Evolutionary conservation across 2,329 filamentous ascomycete species (phyloP), one percentile per base, ranked within the genome.

Genomic region (Leptographium wingfieldii): DNA sequence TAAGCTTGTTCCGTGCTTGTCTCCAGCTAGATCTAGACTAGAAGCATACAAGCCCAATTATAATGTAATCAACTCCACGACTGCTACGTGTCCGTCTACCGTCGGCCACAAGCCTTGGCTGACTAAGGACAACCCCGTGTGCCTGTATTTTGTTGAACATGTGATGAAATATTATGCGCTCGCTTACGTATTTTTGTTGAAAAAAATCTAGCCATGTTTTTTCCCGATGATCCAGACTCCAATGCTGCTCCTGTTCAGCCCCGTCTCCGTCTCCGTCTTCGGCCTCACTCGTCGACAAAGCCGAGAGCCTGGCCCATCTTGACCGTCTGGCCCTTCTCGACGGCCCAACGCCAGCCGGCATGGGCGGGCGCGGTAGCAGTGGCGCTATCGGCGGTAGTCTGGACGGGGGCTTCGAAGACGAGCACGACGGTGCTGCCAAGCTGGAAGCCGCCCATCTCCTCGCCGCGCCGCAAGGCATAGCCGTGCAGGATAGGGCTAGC

Each of bases 401-500:
- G 77, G 38, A 76, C 76, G 0, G 94, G 94, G 14, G 94, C 94
- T 74, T 99, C 95, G 69, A 99, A 99, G 0, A 99, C 91, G 58
- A 99, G 77, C 48, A 99, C 94, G 65, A 99, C 86, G 1, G 92
- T 96, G 71, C 90, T 96, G 25, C 94, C 94, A 3, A 99, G 79
- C 76, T 95, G 90, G 75, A 99, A 99, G 0, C 94, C 95, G 59
- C 94, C 94, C 91, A 99, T 97, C 73, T 99, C 94, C 70, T 97
- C 92, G 43, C 94, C 94, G 53, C 88, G 81, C 64, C 86, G 83
- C 59, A 99, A 76, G 1, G 92, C 87, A 70, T 97, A 85, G 2
- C 95, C 94, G 25, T 84, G 83, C 0, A 99, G 78, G 2, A 96
- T 81, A 3, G 79, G 74, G 68, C 88, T 95, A 1, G 92, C 90